Percentiles rank a stretch among this genome's conserved stretches.
phyloP scores from a whole-genome alignment of 2,329 filamentous ascomycete genomes.

The Neofusicoccum sp. region DNA sequence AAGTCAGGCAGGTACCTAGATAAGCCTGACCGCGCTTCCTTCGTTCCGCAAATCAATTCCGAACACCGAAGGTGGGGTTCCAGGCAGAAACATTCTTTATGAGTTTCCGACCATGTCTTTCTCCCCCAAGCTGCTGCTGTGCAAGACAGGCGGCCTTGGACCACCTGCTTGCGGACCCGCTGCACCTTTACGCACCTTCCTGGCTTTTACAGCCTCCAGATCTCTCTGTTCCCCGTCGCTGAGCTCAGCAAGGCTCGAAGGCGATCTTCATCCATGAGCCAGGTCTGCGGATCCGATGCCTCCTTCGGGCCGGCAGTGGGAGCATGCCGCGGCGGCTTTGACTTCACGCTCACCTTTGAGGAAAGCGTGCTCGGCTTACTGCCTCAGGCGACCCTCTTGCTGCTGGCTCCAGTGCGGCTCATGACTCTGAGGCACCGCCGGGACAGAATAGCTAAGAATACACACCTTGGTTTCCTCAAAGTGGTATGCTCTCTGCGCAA shows the following conservation, averaged over 20 bases:
- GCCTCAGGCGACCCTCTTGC: slow-evolving; percentile 29
- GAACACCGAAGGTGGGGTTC: background rate
- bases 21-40: background rate
- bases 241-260: background rate
- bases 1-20: background rate
- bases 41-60: background rate
- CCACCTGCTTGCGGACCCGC: background rate
- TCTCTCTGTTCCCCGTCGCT: background rate
- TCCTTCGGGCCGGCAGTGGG: slow-evolving; percentile 29
- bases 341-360: slow-evolving; percentile 34
- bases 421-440: slow-evolving; percentile 29
- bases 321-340: slow-evolving; percentile 32
- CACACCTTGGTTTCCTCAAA: background rate
- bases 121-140: too few species aligned
- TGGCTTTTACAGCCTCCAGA: background rate
- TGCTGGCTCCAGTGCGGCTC: slow-evolving; percentile 32
- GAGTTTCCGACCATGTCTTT: background rate
- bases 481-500: slow-evolving; percentile 9
- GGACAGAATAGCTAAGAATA: slow-evolving; percentile 24
- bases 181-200: background rate
- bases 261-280: background rate
- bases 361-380: slow-evolving; percentile 32
- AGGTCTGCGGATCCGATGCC: slow-evolving; percentile 27
- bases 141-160: too few species aligned
- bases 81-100: background rate